Evolutionary conservation across 2,329 filamentous ascomycete genomes (phyloP).

Genomic region (Dothideomycetidae sp.): DNA sequence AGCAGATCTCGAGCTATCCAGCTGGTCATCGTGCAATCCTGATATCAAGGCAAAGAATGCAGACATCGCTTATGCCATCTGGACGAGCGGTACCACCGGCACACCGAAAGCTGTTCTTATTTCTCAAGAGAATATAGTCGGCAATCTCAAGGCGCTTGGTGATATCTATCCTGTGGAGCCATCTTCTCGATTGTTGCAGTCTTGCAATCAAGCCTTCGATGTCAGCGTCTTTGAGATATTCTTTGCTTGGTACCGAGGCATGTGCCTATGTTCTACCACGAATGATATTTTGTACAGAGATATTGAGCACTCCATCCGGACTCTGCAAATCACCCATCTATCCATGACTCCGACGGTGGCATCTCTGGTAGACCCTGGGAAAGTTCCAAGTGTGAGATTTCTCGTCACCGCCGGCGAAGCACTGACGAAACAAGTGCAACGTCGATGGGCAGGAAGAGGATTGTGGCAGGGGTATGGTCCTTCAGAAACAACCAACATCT

Average conservation of each 20-base stretch:
- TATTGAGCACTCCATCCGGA: slow-evolving; percentile 51
- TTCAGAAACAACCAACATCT: slow-evolving; percentile 79
- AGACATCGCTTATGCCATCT: slow-evolving; percentile 61
- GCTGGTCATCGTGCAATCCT: slow-evolving; percentile 26
- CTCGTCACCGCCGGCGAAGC: slow-evolving; percentile 72
- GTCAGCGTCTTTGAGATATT: slow-evolving; percentile 86
- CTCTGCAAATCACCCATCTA: slow-evolving; percentile 57
- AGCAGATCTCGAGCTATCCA: slow-evolving; percentile 19
- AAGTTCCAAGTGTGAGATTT: slow-evolving; percentile 58
- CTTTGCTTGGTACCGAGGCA: slow-evolving; percentile 64
- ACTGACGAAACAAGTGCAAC: slow-evolving; percentile 56
- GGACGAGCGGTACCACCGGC: slow-evolving; percentile 73
- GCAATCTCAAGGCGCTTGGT: slow-evolving; percentile 56
- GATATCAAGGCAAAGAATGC: slow-evolving; percentile 28
- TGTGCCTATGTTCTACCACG: slow-evolving; percentile 60
- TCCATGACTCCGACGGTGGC: slow-evolving; percentile 79
- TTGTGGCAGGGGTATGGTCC: slow-evolving; percentile 76
- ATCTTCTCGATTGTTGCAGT: slow-evolving; percentile 55
- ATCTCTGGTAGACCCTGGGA: slow-evolving; percentile 51
- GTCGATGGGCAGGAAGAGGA: slow-evolving; percentile 50
- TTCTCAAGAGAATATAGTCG: slow-evolving; percentile 59
- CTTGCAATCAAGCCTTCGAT: slow-evolving; percentile 74
- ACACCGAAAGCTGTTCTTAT: slow-evolving; percentile 67
- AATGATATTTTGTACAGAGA: slow-evolving; percentile 64
- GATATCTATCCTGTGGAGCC: slow-evolving; percentile 47